Evolutionary conservation across 2,329 filamentous ascomycete species (phyloP).

Genomic region (Exophiala sp.): DNA sequence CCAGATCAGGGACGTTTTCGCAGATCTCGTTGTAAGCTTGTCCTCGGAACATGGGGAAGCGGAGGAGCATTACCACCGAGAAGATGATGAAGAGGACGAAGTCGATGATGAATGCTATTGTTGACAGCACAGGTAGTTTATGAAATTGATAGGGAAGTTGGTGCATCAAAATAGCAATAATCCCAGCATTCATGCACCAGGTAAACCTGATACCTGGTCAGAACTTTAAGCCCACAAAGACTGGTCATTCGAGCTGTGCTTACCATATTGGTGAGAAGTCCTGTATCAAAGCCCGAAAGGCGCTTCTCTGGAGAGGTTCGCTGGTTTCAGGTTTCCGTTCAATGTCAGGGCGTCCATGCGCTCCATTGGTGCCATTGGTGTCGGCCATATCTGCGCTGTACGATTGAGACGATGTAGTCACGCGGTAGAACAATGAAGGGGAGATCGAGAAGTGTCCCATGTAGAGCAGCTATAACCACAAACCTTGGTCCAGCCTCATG

Average conservation of each 20-base stretch:
- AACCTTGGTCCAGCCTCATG: no score
- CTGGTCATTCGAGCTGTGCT: not conserved
- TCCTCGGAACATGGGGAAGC: conserved; percentile 33
- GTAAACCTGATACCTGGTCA: conserved; percentile 19
- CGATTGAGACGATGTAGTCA: no score
- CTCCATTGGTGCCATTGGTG: no score
- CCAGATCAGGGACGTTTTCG: conserved; percentile 35
- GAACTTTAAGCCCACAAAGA: not conserved
- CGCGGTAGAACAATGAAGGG: no score
- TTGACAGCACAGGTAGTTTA: conserved; percentile 36
- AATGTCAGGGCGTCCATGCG: not conserved
- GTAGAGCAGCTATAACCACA: no score
- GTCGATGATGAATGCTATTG: conserved; percentile 39
- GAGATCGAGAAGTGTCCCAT: no score
- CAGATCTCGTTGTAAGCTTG: conserved; percentile 32
- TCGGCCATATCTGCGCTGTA: no score
- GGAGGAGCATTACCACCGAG: conserved; percentile 34
- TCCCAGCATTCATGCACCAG: conserved; percentile 26
- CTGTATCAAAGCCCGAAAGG: conserved; percentile 17
- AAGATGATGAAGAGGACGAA: conserved; percentile 34
- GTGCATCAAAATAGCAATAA: conserved; percentile 24
- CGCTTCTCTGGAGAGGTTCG: conserved; percentile 7
- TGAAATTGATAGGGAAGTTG: conserved; percentile 38
- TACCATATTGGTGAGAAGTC: conserved; percentile 23
- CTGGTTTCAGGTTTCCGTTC: not conserved